phyloP scores from a whole-genome alignment of 176 grass and related monocot genomes.

The Phragmites australis region DNA sequence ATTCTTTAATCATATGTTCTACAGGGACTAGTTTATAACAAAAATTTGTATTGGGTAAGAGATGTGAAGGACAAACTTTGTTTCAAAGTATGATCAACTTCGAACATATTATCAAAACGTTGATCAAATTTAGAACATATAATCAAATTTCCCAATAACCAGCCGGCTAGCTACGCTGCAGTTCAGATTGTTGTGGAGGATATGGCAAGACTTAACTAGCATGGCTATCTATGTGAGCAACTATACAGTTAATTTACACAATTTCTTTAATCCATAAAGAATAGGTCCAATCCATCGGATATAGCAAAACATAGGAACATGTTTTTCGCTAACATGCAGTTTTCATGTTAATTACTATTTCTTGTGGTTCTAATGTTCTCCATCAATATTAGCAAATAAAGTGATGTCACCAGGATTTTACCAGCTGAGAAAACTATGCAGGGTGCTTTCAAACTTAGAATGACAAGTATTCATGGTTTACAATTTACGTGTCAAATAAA shows the following conservation, averaged over 20 bases:
- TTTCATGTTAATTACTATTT: neutral
- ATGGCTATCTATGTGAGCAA: neutral
- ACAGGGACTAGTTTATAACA: no score
- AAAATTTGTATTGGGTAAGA: no score
- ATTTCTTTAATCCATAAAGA: no score
- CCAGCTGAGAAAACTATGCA: neutral
- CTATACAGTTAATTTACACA: neutral
- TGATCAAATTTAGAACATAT: no score
- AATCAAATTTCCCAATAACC: no score
- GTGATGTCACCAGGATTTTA: neutral
- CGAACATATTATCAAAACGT: no score
- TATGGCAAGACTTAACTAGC: neutral
- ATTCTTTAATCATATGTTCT: no score
- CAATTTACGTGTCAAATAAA: neutral
- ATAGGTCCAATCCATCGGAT: no score
- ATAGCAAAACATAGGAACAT: no score
- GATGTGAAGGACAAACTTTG: no score
- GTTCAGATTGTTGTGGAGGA: neutral
- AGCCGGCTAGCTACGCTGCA: neutral
- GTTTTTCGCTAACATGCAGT: neutral
- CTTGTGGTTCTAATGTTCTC: neutral
- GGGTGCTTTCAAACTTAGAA: neutral
- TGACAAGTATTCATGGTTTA: neutral
- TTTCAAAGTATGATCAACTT: no score
- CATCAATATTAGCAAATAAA: neutral